Evolutionary conservation across 306 rosid species (phyloP), one percentile per base, ranked within the genome.

Genomic region (Acmispon strigosus): DNA sequence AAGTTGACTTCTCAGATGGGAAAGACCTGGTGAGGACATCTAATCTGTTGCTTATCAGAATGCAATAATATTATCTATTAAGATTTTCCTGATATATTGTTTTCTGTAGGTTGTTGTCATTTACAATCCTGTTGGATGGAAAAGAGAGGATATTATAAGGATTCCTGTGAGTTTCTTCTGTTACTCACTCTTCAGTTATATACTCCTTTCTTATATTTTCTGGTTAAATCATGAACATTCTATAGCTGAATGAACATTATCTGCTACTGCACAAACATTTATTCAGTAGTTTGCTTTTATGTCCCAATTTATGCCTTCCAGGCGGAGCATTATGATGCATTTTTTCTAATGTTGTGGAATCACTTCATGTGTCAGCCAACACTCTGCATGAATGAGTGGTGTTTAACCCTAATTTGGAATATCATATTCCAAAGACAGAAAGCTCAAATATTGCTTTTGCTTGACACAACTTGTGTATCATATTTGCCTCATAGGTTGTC

Each of bases 101-200:
- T 54, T 81, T 42, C 19, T 72, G 62, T 61, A 92, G 98, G 90
- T 85, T 13, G 79, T 89, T 64, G 84, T 92, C 9, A 80, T 86
- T 76, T 92, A 89, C 69, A 92, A 89, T 66, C 65, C 98, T n/a
- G 72, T 92, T 2, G 98, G 98, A 83, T 88, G 95, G 95, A 85
- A 81, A 81, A 86, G 96, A 86, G 83, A 86, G 70, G 90, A 92
- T 65, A 74, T 88, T 44, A 76, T 92, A 58, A 84, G 86, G 84
- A 87, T 92, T 76, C 96, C 98, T 4, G 98, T 92, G 79, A 89
- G 96, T 74, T 62, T 59, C 72, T 76, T 27, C 54, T 24, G 45
- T 43, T 58, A 75, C 22, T 14, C 52, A 16, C 32, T 20, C 56
- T 39, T 27, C 4, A 42, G 17, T 34, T 18, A 22, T 0, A 32